A percentile compares a stretch with the other conserved stretches of the same genome.
phyloP scores from a whole-genome alignment of 2,329 filamentous ascomycete genomes.

The Monosporascus sp. region DNA sequence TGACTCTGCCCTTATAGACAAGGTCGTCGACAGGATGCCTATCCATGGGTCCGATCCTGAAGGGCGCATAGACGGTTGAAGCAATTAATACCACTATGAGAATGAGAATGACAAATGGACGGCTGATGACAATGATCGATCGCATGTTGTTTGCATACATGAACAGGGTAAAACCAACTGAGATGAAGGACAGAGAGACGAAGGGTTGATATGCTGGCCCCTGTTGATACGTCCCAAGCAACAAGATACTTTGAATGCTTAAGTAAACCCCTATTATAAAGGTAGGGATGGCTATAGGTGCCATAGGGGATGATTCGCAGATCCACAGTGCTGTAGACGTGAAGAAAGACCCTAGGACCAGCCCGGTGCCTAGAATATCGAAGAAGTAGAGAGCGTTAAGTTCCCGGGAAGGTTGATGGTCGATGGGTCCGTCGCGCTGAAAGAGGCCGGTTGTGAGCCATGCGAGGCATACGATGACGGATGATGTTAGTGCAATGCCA shows the following conservation, averaged over 20 bases:
- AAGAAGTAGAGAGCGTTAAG: conserved; percentile 43
- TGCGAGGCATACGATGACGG: conserved; percentile 32
- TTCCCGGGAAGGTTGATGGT: conserved; percentile 23
- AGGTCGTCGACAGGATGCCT: conserved; percentile 44
- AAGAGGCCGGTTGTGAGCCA: conserved; percentile 30
- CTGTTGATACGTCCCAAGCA: conserved; percentile 42
- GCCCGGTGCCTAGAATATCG: conserved; percentile 43
- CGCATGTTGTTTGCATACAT: conserved; percentile 38
- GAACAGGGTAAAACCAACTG: conserved; percentile 37
- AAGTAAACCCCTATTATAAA: conserved; percentile 36
- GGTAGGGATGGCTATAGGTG: conserved; percentile 37
- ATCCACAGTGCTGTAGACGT: conserved; percentile 41
- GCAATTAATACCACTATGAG: conserved; percentile 32
- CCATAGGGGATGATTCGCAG: conserved; percentile 40
- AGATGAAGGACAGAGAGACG: conserved; percentile 33
- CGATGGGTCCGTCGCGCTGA: conserved; percentile 16
- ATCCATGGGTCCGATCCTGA: conserved; percentile 24
- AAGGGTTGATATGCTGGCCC: conserved; percentile 31
- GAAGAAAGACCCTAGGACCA: conserved; percentile 38
- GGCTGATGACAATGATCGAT: conserved; percentile 37
- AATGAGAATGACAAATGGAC: conserved; percentile 34
- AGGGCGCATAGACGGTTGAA: conserved; percentile 31
- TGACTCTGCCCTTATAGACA: conserved; percentile 43
- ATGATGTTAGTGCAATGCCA: conserved; percentile 35
- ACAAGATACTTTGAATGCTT: conserved; percentile 30